Evolutionary conservation across 1,139 yeast genomes (phyloP).

Genomic region (Debaryomyces fabryi): DNA sequence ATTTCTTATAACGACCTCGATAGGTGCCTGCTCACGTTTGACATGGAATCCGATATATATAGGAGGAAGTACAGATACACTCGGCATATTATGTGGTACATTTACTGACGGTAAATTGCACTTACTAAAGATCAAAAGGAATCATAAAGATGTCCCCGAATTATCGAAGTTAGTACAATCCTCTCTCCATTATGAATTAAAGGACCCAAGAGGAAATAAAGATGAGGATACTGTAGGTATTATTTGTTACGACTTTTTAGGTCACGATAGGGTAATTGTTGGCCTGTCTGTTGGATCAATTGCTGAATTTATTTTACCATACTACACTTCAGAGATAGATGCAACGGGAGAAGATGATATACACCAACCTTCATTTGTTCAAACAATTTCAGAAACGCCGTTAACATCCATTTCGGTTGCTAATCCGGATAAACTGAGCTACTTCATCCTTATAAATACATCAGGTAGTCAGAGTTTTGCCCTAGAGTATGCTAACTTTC

Average conservation of each 20-base stretch:
- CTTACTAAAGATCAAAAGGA: conserved; percentile 42
- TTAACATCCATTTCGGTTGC: conserved; percentile 49
- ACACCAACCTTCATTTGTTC: conserved; percentile 50
- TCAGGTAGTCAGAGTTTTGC: conserved; percentile 50
- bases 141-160: conserved; percentile 15
- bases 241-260: conserved; percentile 58
- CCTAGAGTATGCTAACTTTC: conserved; percentile 45
- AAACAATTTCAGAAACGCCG: conserved; percentile 52
- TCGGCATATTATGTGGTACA: conserved; percentile 55
- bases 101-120: conserved; percentile 68
- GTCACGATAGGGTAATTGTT: conserved; percentile 51
- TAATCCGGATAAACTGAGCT: conserved; percentile 27
- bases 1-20: conserved; percentile 39
- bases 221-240: conserved; percentile 30
- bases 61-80: conserved; percentile 21
- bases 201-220: conserved; percentile 15
- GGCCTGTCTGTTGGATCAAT: conserved; percentile 71
- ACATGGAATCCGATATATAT: conserved; percentile 50
- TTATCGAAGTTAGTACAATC: conserved; percentile 29
- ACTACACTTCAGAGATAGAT: conserved; percentile 5
- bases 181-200: conserved; percentile 31
- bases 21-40: conserved; percentile 59
- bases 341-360: conserved; percentile 17
- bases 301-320: conserved; percentile 58
- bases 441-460: conserved; percentile 45